Evolutionary conservation across 2,329 filamentous ascomycete genomes (phyloP).

Genomic region (Arachnopeziza araneosa): DNA sequence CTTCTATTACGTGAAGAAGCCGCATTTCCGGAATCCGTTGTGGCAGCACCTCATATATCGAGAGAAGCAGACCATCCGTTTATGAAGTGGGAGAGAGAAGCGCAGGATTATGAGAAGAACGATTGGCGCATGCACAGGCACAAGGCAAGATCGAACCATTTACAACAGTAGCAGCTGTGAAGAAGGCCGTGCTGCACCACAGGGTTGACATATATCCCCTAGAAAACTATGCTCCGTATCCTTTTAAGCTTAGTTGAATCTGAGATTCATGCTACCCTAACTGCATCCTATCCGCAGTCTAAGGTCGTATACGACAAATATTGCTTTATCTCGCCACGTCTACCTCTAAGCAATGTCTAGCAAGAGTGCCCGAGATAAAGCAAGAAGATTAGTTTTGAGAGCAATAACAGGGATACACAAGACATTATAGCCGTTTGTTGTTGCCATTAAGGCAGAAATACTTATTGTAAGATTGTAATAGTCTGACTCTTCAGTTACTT

Average conservation of each 20-base stretch:
- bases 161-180: not conserved
- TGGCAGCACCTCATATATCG: slow-evolving; percentile 12
- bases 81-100: slow-evolving; percentile 12
- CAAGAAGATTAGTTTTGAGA: too few relatives aligned
- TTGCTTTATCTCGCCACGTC: too few relatives aligned
- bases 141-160: not conserved
- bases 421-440: slow-evolving; percentile 9
- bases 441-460: slow-evolving; percentile 9
- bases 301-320: slow-evolving; percentile 13
- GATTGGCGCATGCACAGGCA: not conserved
- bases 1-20: slow-evolving; percentile 18
- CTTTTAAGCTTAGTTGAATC: slow-evolving; percentile 15
- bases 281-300: slow-evolving; percentile 9
- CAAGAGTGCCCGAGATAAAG: too few relatives aligned
- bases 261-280: slow-evolving; percentile 12
- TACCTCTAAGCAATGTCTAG: too few relatives aligned
- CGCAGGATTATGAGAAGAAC: not conserved
- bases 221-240: slow-evolving; percentile 9
- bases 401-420: too few relatives aligned
- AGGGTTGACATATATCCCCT: not conserved
- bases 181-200: not conserved
- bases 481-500: slow-evolving; percentile 7
- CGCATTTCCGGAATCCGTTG: slow-evolving; percentile 16
- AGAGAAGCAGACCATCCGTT: slow-evolving; percentile 14
- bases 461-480: slow-evolving; percentile 12